These are phyloP conservation scores for Penicillium pulvis DNA, from an alignment of 495 filamentous ascomycete species.

Conservation along the genomic window DNA sequence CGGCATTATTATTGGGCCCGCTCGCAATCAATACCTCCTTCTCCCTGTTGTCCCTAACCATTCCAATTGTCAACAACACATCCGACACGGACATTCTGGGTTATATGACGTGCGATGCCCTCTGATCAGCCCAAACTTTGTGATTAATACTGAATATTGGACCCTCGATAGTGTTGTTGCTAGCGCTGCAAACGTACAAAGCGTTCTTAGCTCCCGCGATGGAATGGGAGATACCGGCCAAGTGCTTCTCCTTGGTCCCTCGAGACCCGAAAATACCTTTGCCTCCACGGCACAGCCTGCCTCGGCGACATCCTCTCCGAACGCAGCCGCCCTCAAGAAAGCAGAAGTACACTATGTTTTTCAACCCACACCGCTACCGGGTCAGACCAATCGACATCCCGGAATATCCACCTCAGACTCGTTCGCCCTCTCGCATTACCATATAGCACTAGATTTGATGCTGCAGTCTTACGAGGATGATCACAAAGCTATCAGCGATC, in stretches of 20 bases:
- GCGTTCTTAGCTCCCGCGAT: constrained; percentile 60
- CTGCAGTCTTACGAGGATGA: constrained; percentile 40
- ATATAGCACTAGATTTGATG: constrained; percentile 57
- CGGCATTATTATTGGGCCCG: constrained; percentile 67
- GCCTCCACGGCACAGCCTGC: constrained; percentile 30
- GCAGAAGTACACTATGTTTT: constrained; percentile 45
- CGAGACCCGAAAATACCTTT: constrained; percentile 65
- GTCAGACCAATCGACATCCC: constrained; percentile 49
- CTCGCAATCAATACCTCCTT: constrained; percentile 65
- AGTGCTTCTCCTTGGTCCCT: constrained; percentile 67
- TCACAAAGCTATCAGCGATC: constrained; percentile 63
- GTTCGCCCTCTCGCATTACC: constrained; percentile 60
- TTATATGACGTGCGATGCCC: constrained; percentile 55
- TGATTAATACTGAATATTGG: constrained; percentile 5
- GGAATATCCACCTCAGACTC: constrained; percentile 46
- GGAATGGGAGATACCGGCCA: constrained; percentile 69
- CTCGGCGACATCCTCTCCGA: constrained; percentile 21
- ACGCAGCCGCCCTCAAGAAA: constrained; percentile 17
- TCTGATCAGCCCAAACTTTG: neutral
- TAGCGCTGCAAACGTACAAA: constrained; percentile 59
- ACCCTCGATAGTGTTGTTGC: constrained; percentile 57
- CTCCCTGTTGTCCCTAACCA: constrained; percentile 77
- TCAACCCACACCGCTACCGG: constrained; percentile 34
- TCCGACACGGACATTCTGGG: constrained; percentile 63
- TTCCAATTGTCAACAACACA: constrained; percentile 69